phyloP scores from a whole-genome alignment of 345 rosid species.

The Brassica carinata region DNA sequence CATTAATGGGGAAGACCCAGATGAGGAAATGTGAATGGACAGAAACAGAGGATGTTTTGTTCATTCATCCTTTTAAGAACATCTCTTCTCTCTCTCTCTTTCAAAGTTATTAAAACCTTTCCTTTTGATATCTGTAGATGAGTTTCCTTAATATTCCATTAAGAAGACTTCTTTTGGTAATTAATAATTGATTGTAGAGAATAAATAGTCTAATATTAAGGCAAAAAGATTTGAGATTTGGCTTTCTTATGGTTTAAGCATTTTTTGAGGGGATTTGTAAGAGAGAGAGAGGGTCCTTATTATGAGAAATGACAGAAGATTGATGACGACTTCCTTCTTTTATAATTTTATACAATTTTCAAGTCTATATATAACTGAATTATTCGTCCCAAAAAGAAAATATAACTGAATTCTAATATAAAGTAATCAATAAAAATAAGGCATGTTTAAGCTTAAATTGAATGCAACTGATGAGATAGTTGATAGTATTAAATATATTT shows the following conservation, averaged over 20 bases:
- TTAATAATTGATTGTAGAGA: constrained; percentile 42
- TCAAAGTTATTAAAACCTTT: constrained; percentile 55
- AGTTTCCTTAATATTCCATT: constrained; percentile 30
- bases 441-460: constrained; percentile 3
- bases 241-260: constrained; percentile 21
- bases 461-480: constrained; percentile 21
- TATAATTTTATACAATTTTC: neutral
- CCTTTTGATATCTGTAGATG: constrained; percentile 44
- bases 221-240: constrained; percentile 28
- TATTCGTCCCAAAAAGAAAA: no score
- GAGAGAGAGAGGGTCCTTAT: constrained; percentile 32
- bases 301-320: constrained; percentile 48
- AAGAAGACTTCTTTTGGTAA: constrained; percentile 42
- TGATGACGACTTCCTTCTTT: constrained; percentile 33
- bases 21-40: constrained; percentile 49
- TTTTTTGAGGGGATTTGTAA: constrained; percentile 12
- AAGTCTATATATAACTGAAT: neutral
- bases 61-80: constrained; percentile 44
- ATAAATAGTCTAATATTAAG: constrained; percentile 44
- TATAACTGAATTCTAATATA: neutral
- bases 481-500: constrained; percentile 10
- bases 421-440: no score
- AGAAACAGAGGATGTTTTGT: constrained; percentile 50
- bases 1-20: constrained; percentile 60
- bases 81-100: constrained; percentile 31